Conservation (phyloP, 1,139 yeast genomes). For the Suhomyces bribrorum region DNA sequence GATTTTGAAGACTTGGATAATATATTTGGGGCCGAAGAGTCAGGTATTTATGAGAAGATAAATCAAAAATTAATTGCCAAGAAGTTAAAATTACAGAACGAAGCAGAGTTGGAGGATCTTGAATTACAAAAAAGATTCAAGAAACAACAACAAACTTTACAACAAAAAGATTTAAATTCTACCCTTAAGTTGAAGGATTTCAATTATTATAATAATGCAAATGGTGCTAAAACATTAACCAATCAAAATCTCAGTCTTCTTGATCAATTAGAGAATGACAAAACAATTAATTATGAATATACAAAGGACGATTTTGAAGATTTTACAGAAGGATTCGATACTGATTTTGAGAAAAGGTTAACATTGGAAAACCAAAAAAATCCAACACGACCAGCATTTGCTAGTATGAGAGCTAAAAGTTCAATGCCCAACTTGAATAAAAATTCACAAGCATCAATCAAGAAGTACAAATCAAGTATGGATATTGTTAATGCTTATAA, state of each 20-base stretch:
- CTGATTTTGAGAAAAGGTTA: constrained; percentile 14
- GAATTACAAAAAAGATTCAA: constrained; percentile 27
- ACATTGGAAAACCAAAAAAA: constrained; percentile 4
- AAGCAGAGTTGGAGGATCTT: constrained; percentile 39
- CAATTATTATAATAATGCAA: constrained; percentile 14
- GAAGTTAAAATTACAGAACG: constrained; percentile 30
- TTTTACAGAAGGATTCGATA: constrained; percentile 40
- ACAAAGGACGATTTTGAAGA: constrained; percentile 42
- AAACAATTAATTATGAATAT: constrained; percentile 39
- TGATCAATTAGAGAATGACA: constrained; percentile 37
- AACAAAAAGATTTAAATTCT: constrained; percentile 19
- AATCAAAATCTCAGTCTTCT: constrained; percentile 21
- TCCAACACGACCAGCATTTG: constrained; percentile 3
- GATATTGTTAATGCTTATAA: constrained; percentile 20
- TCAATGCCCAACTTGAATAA: constrained; percentile 31
- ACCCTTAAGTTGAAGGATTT: constrained; percentile 38
- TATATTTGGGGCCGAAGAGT: constrained; percentile 41
- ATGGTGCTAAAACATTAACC: constrained; percentile 12
- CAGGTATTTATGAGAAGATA: constrained; percentile 32
- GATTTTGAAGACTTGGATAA: constrained; percentile 46
- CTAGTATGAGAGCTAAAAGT: constrained; percentile 18
- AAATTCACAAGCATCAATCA: constrained; percentile 17
- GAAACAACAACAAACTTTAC: constrained; percentile 14
- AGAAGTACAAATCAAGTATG: constrained; percentile 37
- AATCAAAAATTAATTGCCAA: constrained; percentile 23